Base-by-base conservation (phyloP, 192 early-diverging fungal genomes). In the Backusella psychrophila region DNA sequence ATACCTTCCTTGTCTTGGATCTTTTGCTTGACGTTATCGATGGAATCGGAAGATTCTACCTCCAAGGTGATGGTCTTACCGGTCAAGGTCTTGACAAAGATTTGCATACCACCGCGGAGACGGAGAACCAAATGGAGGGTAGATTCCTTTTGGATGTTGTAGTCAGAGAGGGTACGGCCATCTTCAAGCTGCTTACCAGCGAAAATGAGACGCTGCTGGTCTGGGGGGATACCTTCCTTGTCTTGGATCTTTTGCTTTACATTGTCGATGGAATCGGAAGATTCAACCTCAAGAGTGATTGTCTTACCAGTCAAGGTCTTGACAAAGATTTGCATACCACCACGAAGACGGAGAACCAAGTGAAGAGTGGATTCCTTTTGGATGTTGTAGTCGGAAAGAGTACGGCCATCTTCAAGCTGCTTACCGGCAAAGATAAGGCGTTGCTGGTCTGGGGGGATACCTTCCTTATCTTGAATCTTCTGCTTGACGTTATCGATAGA, bases 381-480 rank as follows among this genome's bases (percentile, higher is more conserved):
- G 81, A 92, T 92, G 84, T 90, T 87, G 84, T 92, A 91, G 86
- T 93, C 91, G 7, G 88, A 85, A 6, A 93, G 84, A 14, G 83
- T 79, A 46, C 89, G 89, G 44, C 87, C 92, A 78, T 93, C 91
- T 69, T 93, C 90, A 56, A 93, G 83, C 85, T 93, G 92, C 85
- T 92, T 92, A 70, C 92, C 92, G 71, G 90, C 92, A 66, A 91
- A 93, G 77, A 93, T 92, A 21, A 92, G 87, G 70, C 91, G 88
- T 77, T 93, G 91, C 81, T 92, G 91, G 84, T 95, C 94, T 71
- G 89, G 90, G 39, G 93, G 94, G 70, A 80, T 69, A 86, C 92
- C 95, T 85, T 97, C 95, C 91, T 97, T 96, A 89, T 97, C 94
- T 88, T 96, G 95, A 86, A 97, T 96, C 91, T 97, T 96, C 71